Evolutionary conservation across 2,329 filamentous ascomycete genomes (phyloP).

Genomic region (Ascomycota sp.): DNA sequence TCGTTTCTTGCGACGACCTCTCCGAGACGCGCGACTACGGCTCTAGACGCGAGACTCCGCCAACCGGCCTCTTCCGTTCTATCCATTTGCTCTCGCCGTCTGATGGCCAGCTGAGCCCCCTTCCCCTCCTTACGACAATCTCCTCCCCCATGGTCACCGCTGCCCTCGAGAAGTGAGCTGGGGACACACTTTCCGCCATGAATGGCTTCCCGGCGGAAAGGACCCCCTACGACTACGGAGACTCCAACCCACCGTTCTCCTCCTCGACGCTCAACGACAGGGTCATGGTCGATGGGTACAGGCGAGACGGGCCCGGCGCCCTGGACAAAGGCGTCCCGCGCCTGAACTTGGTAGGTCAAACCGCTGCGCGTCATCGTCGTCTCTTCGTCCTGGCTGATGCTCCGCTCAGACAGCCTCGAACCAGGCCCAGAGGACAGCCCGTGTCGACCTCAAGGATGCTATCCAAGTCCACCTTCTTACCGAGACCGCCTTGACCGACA

Average conservation of each 20-base stretch:
- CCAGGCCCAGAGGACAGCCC: slow-evolving; percentile 29
- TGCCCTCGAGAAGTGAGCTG: slow-evolving; percentile 2
- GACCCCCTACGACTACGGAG: slow-evolving; percentile 15
- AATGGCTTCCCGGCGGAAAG: slow-evolving; percentile 16
- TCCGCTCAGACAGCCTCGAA: slow-evolving; percentile 23
- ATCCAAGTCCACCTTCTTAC: slow-evolving; percentile 81
- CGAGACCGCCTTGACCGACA: slow-evolving; percentile 80
- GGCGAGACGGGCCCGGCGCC: slow-evolving; percentile 17
- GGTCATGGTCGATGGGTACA: slow-evolving; percentile 35
- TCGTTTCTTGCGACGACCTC: background rate
- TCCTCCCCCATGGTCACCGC: slow-evolving; percentile 5
- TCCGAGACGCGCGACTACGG: background rate
- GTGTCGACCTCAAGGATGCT: slow-evolving; percentile 42
- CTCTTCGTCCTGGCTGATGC: background rate
- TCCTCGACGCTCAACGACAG: slow-evolving; percentile 20
- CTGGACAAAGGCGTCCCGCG: slow-evolving; percentile 20
- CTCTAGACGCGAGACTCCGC: too few species aligned
- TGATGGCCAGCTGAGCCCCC: slow-evolving; percentile 2
- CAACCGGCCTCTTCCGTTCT: background rate
- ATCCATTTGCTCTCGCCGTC: background rate
- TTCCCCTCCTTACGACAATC: slow-evolving; percentile 4
- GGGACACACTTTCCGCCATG: slow-evolving; percentile 11
- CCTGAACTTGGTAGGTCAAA: slow-evolving; percentile 27
- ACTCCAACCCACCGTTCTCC: slow-evolving; percentile 11
- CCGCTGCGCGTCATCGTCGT: background rate